Evolutionary conservation across 2,329 filamentous ascomycete species (phyloP).

Genomic region (Penicillium sp.): DNA sequence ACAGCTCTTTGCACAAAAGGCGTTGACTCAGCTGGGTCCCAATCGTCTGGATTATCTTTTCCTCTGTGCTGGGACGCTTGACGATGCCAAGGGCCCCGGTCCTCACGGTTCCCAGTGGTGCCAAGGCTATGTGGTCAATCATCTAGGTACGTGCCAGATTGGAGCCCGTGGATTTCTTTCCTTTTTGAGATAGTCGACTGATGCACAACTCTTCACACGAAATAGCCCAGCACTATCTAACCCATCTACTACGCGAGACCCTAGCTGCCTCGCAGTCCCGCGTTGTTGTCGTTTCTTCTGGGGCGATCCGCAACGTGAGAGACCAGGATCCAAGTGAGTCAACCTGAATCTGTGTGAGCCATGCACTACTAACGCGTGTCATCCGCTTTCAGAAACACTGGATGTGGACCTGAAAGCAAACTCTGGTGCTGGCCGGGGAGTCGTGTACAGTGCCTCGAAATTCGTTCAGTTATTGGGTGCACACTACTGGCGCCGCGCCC

Average conservation of each 20-base stretch:
- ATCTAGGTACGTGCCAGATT: conserved; percentile 18
- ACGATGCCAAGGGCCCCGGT: conserved; percentile 17
- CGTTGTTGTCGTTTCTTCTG: conserved; percentile 26
- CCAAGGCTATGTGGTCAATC: conserved; percentile 23
- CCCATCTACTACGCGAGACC: conserved; percentile 19
- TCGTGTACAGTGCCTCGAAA: conserved; percentile 27
- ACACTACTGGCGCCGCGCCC: conserved; percentile 25
- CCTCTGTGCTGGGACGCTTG: conserved; percentile 19
- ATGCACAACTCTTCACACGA: not conserved
- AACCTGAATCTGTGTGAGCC: not conserved
- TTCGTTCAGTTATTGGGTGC: conserved; percentile 24
- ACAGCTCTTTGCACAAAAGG: conserved; percentile 21
- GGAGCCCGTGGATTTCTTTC: no score
- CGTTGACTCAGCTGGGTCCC: conserved; percentile 16
- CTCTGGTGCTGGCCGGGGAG: conserved; percentile 18
- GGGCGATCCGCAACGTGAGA: conserved; percentile 23
- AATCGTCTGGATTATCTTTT: conserved; percentile 20
- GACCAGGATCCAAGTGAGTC: conserved; percentile 21
- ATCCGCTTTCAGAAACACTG: conserved; percentile 17
- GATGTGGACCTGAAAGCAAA: conserved; percentile 23
- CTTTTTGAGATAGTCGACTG: not conserved
- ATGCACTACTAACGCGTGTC: not conserved
- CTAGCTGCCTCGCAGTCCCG: conserved; percentile 21
- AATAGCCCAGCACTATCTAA: conserved; percentile 24
- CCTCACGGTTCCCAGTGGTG: conserved; percentile 28